Evolutionary conservation across 495 filamentous ascomycete species (phyloP), one percentile per base, ranked within the genome.

Genomic region (Penicillium taxi): DNA sequence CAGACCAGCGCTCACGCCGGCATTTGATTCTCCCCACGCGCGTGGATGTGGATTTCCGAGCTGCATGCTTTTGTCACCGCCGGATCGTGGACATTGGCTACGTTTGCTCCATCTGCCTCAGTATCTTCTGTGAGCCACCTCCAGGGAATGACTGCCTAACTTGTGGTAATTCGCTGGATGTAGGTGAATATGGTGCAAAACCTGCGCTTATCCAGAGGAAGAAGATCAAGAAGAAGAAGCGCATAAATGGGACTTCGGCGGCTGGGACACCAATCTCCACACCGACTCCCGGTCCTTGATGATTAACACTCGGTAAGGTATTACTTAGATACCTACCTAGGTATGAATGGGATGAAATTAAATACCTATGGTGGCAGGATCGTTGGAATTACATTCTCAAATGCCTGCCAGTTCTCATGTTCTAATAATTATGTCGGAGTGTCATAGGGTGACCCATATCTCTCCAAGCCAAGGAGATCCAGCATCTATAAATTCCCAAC

Each of bases 41-140:
- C n/a, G 82, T 84, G 20, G 74, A 81, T 29, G 91, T 98, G 24
- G 93, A 98, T 67, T 98, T 98, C 56, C 74, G 93, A 7, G 90
- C 91, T 5, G 91, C 91, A 9, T 98, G 91, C 61, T 98, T 98
- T 58, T 98, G 91, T 58, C 91, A 98, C 61, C 72, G 90, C 21
- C 75, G 72, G 16, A 87, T 96, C 9, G 82, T 98, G 37, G 86
- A 95, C 64, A 74, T 91, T 17, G 91, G 86, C 8, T 98, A 81
- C 53, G 93, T 98, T 27, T 98, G 91, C 67, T 90, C 84, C 27
- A 84, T 98, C 40, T 98, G 91, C 56, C 66, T 98, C 45, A 91
- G 86, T 61, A 98, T 83, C 28, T 82, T 82, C 43, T 82, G 80
- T 44, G 70, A 75, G 13, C 74, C 77, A 9, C 75, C 77, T 1